Conservation (phyloP, 148 eudicot genomes). For the Arctostaphylos glauca region DNA sequence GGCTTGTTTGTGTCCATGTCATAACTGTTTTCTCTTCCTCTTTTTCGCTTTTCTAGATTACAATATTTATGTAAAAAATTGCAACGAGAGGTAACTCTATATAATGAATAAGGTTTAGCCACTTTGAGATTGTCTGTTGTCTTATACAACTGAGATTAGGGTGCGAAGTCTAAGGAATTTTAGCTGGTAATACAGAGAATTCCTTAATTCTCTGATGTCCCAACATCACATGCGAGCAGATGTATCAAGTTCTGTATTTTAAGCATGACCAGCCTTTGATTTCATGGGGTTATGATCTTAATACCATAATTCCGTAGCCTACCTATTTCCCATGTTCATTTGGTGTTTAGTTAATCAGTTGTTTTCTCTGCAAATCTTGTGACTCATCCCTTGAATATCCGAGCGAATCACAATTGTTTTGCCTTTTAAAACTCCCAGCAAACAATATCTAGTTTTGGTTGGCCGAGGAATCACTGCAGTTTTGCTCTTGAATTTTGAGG, state of each 20-base stretch:
- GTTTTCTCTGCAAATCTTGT: neutral
- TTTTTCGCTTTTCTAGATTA: neutral
- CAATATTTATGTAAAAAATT: conserved; percentile 1
- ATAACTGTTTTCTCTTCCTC: neutral
- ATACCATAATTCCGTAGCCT: neutral
- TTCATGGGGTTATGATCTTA: neutral
- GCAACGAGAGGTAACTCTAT: neutral
- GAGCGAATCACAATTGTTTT: neutral
- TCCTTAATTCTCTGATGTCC: neutral
- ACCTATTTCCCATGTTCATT: neutral
- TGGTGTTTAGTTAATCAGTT: neutral
- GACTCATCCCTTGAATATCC: neutral
- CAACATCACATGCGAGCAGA: too few species aligned
- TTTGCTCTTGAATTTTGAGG: neutral
- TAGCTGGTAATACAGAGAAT: neutral
- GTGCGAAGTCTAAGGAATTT: neutral
- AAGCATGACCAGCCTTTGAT: neutral
- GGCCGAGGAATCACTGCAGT: neutral
- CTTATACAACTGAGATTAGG: neutral
- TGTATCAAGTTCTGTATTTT: neutral
- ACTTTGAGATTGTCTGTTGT: neutral
- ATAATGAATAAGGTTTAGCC: neutral
- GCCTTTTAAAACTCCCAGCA: neutral
- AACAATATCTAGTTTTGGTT: neutral
- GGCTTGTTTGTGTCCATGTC: neutral